These are phyloP conservation scores for Zasmidium angulare DNA, from an alignment of 2,329 filamentous ascomycete species.

Conservation along the genomic window DNA sequence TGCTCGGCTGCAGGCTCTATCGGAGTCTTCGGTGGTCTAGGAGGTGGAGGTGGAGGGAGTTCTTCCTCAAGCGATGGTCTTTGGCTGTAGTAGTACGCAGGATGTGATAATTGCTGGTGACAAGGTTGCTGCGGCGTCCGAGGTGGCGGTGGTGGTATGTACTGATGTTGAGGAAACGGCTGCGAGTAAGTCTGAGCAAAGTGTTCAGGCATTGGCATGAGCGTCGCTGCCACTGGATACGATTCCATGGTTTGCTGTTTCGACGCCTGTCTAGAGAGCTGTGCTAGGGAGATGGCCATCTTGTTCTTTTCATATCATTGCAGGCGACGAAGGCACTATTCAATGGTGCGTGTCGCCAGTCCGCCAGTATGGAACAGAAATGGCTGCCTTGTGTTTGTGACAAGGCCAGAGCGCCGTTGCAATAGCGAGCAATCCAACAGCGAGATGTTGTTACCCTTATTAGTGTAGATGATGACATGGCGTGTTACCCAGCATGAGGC, in stretches of 20 bases:
- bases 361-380: background rate
- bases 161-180: background rate
- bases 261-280: conserved; percentile 4
- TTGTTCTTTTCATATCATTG: background rate
- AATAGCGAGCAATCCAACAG: background rate
- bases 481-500: conserved; percentile 2
- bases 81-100: background rate
- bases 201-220: conserved; percentile 12
- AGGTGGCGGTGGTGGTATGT: conserved; percentile 6
- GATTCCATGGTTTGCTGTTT: conserved; percentile 9
- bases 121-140: conserved; percentile 1
- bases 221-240: conserved; percentile 5
- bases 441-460: background rate
- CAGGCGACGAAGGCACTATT: background rate
- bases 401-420: background rate
- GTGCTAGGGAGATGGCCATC: conserved; percentile 19
- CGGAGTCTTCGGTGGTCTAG: conserved; percentile 7
- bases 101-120: conserved; percentile 4
- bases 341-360: background rate
- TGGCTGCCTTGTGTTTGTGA: background rate
- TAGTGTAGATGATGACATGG: conserved; percentile 2
- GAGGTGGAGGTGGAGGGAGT: conserved; percentile 7
- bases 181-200: conserved; percentile 8
- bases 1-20: background rate
- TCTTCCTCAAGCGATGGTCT: background rate